Evolutionary conservation across 257 asterid species (phyloP).

Genomic region (Galeopsis tetrahit): DNA sequence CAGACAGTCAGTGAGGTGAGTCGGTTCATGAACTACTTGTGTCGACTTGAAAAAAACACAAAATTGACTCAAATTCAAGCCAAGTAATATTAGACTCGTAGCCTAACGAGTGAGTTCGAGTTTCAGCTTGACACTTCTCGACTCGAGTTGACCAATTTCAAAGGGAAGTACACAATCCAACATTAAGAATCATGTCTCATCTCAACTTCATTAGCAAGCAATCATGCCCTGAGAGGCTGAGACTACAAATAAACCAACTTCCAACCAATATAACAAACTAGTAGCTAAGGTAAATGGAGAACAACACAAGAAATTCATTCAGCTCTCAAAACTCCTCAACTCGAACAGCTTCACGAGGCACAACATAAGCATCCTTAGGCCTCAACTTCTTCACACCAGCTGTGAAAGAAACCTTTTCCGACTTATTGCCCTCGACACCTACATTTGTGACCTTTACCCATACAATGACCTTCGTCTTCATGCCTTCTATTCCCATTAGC

Average conservation of each 20-base stretch:
- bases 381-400: slow-evolving; percentile 86
- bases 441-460: slow-evolving; percentile 81
- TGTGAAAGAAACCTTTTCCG: slow-evolving; percentile 69
- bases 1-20: too few relatives aligned
- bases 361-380: slow-evolving; percentile 62
- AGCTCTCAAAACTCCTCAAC: slow-evolving; percentile 63
- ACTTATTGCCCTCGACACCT: slow-evolving; percentile 62
- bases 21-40: too few relatives aligned
- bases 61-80: too few relatives aligned
- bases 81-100: too few relatives aligned
- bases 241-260: neutral
- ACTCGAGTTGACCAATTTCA: too few relatives aligned
- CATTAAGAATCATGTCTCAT: neutral
- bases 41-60: too few relatives aligned
- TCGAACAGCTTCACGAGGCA: slow-evolving; percentile 59
- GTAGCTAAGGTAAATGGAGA: neutral
- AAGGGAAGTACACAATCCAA: neutral
- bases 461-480: slow-evolving; percentile 75
- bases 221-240: neutral
- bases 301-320: slow-evolving; percentile 9
- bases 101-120: too few relatives aligned
- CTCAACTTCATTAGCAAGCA: neutral
- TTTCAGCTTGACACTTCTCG: too few relatives aligned
- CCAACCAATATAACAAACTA: neutral
- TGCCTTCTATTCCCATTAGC: slow-evolving; percentile 74